Evolutionary conservation across 208 protist species (phyloP), one percentile per base, ranked within the genome.

Genomic region (Entamoeba moshkovskii): DNA sequence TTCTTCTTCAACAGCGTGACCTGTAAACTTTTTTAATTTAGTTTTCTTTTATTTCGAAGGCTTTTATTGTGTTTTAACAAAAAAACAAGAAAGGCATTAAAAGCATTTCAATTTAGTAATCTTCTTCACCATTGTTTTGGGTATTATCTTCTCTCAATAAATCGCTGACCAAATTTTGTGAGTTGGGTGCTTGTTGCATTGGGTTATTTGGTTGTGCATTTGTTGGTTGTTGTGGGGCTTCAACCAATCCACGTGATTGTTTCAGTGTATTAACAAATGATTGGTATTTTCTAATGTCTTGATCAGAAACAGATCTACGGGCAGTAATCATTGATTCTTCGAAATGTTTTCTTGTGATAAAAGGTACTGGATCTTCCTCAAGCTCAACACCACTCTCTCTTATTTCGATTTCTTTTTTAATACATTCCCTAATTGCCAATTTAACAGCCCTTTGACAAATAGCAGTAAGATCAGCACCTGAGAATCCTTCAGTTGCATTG

Each of bases 391-490:
- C 93, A 85, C 45, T 29, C 46, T 94, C 94, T 52, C 93, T 52
- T n/a, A 25, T 18, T 49, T 91, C 52, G 33, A 16, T 97, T 96
- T 22, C 96, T 94, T 22, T 93, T 92, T 66, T 98, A 95, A 98
- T 98, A 22, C 93, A 94, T 94, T 98, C 97, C 47, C 97, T 95
- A 94, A 98, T 98, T 91, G 98, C 98, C 3, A 98, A 94, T 95
- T 98, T 98, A 94, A 66, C 93, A 15, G 98, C 97, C 44, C 97
- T 66, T 94, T 98, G 97, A 96, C 97, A 98, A 93, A 98, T 98
- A 94, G 97, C 98, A 92, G 97, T 97, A 16, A 99, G 95, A 96
- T 99, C 99, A 49, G 99, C 99, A 95, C 99, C 99, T 93, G 98
- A 99, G 97, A 99, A 99, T 94, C 99, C 99, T 92, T 99, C 96